phyloP scores from a whole-genome alignment of 1,284 basidiomycete genomes.

The Agroathelia rolfsii region DNA sequence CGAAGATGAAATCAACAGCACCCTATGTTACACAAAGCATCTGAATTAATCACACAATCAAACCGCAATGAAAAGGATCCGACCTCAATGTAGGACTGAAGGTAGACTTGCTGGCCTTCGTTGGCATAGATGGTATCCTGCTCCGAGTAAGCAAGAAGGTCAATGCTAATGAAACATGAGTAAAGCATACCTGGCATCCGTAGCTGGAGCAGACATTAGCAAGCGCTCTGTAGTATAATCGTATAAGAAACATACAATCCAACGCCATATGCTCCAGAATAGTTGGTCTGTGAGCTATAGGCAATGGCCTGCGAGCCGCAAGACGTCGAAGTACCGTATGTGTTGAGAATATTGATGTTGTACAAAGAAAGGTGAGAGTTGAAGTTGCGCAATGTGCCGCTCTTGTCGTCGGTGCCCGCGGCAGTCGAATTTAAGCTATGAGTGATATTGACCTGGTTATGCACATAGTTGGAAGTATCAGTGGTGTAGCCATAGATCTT shows the following conservation, averaged over 20 bases:
- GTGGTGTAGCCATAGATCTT: conserved; percentile 40
- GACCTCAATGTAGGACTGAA: conserved; percentile 38
- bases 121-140: conserved; percentile 32
- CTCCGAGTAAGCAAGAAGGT: neutral
- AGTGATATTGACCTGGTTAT: conserved; percentile 35
- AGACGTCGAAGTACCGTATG: conserved; percentile 25
- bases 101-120: conserved; percentile 37
- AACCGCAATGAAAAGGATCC: conserved; percentile 1
- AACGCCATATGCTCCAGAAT: conserved; percentile 41
- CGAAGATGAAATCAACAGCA: conserved; percentile 47
- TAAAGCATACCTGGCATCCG: conserved; percentile 39
- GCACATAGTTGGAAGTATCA: conserved; percentile 24
- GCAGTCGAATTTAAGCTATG: conserved; percentile 29
- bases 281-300: conserved; percentile 39
- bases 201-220: too few relatives aligned
- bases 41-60: neutral
- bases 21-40: too few relatives aligned
- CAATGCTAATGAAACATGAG: conserved; percentile 18
- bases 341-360: conserved; percentile 47
- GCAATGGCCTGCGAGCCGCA: conserved; percentile 41
- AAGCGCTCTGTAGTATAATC: too few relatives aligned
- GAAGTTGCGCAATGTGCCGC: conserved; percentile 44
- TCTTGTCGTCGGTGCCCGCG: conserved; percentile 43
- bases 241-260: too few relatives aligned
- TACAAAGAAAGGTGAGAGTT: conserved; percentile 43